A percentile compares a stretch with the other conserved stretches of the same genome.
Evolutionary conservation across 495 filamentous ascomycete species (phyloP).

Genomic region (Penicillium coprophilum): DNA sequence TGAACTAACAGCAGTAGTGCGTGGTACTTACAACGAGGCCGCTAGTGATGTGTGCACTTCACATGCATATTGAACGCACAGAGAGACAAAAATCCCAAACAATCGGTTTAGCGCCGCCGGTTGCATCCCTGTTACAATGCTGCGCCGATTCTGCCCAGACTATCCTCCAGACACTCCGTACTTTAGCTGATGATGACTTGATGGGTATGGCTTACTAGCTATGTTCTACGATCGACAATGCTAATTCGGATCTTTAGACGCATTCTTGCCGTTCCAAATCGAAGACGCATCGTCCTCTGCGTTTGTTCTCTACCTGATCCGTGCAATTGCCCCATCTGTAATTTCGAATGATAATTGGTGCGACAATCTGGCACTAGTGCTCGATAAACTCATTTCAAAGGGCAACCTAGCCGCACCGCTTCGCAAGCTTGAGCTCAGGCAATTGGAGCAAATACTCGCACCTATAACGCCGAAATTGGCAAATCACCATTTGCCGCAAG

Average conservation of each 20-base stretch:
- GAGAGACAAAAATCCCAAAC: conserved; percentile 23
- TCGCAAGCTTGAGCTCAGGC: conserved; percentile 24
- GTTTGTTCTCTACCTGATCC: conserved; percentile 34
- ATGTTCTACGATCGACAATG: not conserved
- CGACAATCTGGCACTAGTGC: conserved; percentile 27
- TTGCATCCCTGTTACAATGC: conserved; percentile 33
- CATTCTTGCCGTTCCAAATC: conserved; percentile 35
- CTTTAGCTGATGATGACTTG: conserved; percentile 32
- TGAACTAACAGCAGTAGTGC: conserved; percentile 20
- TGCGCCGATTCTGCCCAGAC: conserved; percentile 37
- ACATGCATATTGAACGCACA: conserved; percentile 32
- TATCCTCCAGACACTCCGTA: conserved; percentile 34
- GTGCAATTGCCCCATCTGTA: conserved; percentile 26
- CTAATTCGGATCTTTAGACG: conserved; percentile 17
- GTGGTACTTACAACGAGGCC: conserved; percentile 34
- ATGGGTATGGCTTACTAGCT: conserved; percentile 19
- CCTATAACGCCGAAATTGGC: conserved; percentile 27
- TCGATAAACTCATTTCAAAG: conserved; percentile 29
- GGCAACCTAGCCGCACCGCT: conserved; percentile 31
- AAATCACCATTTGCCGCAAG: conserved; percentile 2
- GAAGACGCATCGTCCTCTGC: conserved; percentile 36
- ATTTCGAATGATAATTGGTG: conserved; percentile 28
- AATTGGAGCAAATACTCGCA: conserved; percentile 30
- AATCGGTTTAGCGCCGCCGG: conserved; percentile 22
- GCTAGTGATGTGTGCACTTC: conserved; percentile 35